Evolutionary conservation across 345 rosid genomes (phyloP).

Genomic region (Euphorbia pulcherrima): DNA sequence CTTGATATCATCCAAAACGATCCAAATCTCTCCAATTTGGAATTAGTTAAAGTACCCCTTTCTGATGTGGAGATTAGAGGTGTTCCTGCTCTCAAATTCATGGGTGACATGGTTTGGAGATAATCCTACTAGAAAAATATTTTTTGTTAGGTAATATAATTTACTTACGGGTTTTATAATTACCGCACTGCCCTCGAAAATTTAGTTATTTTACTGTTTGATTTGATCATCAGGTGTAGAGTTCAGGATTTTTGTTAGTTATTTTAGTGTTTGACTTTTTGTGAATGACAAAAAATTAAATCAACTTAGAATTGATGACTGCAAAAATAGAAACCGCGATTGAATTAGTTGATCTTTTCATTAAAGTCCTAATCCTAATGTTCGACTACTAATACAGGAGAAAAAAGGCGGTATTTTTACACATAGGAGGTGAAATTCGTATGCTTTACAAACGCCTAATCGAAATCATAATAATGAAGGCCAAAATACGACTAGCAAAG

Average conservation of each 20-base stretch:
- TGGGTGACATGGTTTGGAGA: slow-evolving; percentile 67
- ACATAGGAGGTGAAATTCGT: too few species aligned
- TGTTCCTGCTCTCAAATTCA: slow-evolving; percentile 69
- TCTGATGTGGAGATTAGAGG: slow-evolving; percentile 77
- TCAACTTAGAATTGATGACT: too few species aligned
- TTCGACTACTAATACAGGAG: background rate
- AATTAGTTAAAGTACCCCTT: slow-evolving; percentile 49
- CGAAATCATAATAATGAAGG: slow-evolving; percentile 60
- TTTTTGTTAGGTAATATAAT: slow-evolving; percentile 2
- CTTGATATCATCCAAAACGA: too few species aligned
- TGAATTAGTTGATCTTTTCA: background rate
- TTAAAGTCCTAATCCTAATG: background rate
- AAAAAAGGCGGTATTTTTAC: background rate
- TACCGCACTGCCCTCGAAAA: background rate
- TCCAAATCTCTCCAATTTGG: slow-evolving; percentile 40
- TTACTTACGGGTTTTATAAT: background rate
- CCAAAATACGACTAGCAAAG: slow-evolving; percentile 46
- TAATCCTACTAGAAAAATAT: slow-evolving; percentile 11
- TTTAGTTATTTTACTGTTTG: background rate
- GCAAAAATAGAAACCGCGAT: too few species aligned
- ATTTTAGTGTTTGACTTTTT: too few species aligned
- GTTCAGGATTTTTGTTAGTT: too few species aligned
- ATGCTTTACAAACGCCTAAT: slow-evolving; percentile 45
- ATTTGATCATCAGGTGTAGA: background rate
- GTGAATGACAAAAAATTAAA: too few species aligned